Percentiles rank a stretch among this genome's conserved stretches.
Evolutionary conservation across 2,329 filamentous ascomycete genomes (phyloP).

Genomic region (Monosporascus sp.): DNA sequence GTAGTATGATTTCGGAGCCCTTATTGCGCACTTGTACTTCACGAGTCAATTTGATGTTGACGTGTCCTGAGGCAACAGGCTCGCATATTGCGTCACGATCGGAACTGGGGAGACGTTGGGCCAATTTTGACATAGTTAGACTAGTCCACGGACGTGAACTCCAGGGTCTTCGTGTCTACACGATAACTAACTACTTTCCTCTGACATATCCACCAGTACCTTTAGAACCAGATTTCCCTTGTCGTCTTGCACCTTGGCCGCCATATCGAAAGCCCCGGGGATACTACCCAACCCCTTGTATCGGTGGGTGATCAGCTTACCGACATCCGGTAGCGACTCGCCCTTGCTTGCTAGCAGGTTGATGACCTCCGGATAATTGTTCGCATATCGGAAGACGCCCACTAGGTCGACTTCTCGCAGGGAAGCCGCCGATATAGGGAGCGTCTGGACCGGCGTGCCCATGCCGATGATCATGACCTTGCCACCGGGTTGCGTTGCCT

Average conservation of each 20-base stretch:
- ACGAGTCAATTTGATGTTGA: too few species aligned
- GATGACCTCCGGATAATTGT: conserved; percentile 61
- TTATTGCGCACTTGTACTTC: too few species aligned
- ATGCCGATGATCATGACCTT: conserved; percentile 72
- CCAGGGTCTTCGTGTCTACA: too few species aligned
- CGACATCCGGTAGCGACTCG: conserved; percentile 55
- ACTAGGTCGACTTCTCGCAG: conserved; percentile 68
- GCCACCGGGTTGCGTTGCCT: conserved; percentile 61
- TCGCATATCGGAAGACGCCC: conserved; percentile 74
- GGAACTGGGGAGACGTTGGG: too few species aligned
- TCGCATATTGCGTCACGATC: too few species aligned
- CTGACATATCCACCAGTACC: conserved; percentile 54
- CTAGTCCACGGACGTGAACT: too few species aligned
- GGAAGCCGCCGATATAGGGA: conserved; percentile 64
- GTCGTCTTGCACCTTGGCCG: conserved; percentile 64
- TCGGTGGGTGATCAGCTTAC: conserved; percentile 65
- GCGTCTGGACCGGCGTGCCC: conserved; percentile 64
- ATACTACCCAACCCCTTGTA: conserved; percentile 59
- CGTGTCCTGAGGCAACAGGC: too few species aligned
- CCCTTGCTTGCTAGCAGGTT: conserved; percentile 44
- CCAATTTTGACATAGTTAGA: too few species aligned
- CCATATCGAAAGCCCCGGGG: conserved; percentile 67
- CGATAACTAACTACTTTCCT: neutral
- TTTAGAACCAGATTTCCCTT: conserved; percentile 68
- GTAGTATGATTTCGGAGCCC: too few species aligned